Evolutionary conservation across 371 early-diverging fungal species (phyloP).

Genomic region (Mortierella sp.): DNA sequence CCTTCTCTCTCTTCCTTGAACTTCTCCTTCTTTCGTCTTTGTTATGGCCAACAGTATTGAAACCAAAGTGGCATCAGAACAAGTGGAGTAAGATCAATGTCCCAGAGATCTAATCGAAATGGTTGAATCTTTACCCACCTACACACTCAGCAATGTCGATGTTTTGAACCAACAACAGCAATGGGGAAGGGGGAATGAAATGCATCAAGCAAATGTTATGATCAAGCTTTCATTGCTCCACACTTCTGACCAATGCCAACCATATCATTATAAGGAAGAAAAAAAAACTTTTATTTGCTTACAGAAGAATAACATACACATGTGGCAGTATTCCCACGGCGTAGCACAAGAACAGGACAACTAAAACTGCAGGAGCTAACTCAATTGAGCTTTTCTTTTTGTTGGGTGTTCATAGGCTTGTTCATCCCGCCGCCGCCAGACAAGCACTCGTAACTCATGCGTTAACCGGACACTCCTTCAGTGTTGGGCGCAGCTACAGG

Average conservation of each 20-base stretch:
- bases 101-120: background rate
- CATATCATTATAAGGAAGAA: background rate
- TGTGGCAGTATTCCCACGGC: background rate
- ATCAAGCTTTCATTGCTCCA: too few species aligned
- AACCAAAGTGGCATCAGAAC: constrained; percentile 9
- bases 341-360: background rate
- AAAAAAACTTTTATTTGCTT: background rate
- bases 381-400: background rate
- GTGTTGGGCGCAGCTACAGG: constrained; percentile 39
- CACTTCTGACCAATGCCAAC: too few species aligned
- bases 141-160: too few species aligned
- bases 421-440: constrained; percentile 29
- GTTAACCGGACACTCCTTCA: constrained; percentile 41
- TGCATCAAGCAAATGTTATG: too few species aligned
- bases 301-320: background rate
- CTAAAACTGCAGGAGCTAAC: background rate
- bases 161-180: too few species aligned
- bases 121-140: background rate
- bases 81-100: constrained; percentile 6
- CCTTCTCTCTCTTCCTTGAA: background rate
- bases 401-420: constrained; percentile 20
- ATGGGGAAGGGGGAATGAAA: too few species aligned
- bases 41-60: background rate
- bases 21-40: background rate
- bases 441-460: constrained; percentile 37